Base-by-base conservation (phyloP, 176 grass and related monocot genomes). In the Oryza coarctata region DNA sequence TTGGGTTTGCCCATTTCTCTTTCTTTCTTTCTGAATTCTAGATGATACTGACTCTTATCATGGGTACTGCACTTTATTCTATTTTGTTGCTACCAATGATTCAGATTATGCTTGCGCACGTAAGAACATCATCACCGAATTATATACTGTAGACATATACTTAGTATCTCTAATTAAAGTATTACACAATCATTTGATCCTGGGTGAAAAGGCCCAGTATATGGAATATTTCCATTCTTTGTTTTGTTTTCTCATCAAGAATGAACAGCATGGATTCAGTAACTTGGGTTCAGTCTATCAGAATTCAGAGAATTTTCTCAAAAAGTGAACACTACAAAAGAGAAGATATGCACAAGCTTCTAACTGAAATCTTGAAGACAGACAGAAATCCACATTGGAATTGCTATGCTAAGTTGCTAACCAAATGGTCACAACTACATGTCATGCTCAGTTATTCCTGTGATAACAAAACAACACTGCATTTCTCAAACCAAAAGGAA, bases 81-180 rank as follows among this genome's bases (percentile, higher is more conserved):
- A 8, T 10, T 52, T 44, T 57, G 74, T 73, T 73, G 43, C 15
- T 72, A 2, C 20, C 1, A 73, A 88, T 68, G 75, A 73, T 73
- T 79, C 22, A 22, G 68, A 66, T 88, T 62, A 80, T 23, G 38
- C 38, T 39, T 39, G 8, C 36, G 30, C 69, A 84, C 75, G 75
- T 68, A 75, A 69, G n/a, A 13, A 32, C 71, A 85, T 78, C 27
- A 68, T 84, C 63, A 36, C 63, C 55, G 55, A 78, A 64, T 71
- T 78, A 71, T 40, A 63, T 74, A 52, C 3, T 1, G 2, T 71
- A 33, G 26, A 2, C 15, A 3, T 7, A 9, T 23, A 2, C 13
- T 57, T 12, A 57, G 74, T 55, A 68, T 41, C 25, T 38, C 17
- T 18, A 49, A 40, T 76, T 74, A 17, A 52, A 49, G 11, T 57